A percentile compares a stretch with the other conserved stretches of the same genome.
Evolutionary conservation across 75 land plant species (phyloP).

Genomic region (Chamaecyparis obtusa): DNA sequence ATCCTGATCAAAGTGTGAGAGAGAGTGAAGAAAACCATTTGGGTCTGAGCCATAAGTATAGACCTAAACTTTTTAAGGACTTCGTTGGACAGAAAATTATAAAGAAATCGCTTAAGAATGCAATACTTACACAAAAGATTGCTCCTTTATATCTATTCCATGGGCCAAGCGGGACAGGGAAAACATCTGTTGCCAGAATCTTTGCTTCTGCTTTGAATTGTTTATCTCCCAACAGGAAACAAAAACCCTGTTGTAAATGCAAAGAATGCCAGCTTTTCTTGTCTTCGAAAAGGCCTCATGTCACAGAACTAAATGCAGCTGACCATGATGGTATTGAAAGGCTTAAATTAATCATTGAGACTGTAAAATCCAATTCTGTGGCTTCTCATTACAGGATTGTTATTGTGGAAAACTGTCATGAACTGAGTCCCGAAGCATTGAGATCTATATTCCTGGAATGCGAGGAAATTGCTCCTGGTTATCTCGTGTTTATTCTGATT

Average conservation of each 20-base stretch:
- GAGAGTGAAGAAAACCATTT: background rate
- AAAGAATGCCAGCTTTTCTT: slow-evolving; percentile 46
- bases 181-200: slow-evolving; percentile 69
- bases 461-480: slow-evolving; percentile 49
- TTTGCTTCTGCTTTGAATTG: slow-evolving; percentile 71
- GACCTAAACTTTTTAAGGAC: slow-evolving; percentile 67
- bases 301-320: slow-evolving; percentile 60
- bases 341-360: slow-evolving; percentile 41
- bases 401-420: slow-evolving; percentile 75
- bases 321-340: slow-evolving; percentile 50
- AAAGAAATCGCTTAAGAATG: slow-evolving; percentile 56
- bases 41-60: slow-evolving; percentile 76
- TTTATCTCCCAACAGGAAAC: slow-evolving; percentile 29
- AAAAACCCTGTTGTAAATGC: slow-evolving; percentile 70
- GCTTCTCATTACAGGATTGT: slow-evolving; percentile 54
- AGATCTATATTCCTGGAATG: slow-evolving; percentile 48
- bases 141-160: slow-evolving; percentile 83
- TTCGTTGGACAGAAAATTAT: slow-evolving; percentile 75
- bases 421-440: slow-evolving; percentile 52
- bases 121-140: slow-evolving; percentile 54
- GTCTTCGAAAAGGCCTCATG: slow-evolving; percentile 43
- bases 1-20: background rate
- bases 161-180: slow-evolving; percentile 90
- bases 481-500: slow-evolving; percentile 67
- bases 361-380: slow-evolving; percentile 2